Evolutionary conservation across 2,329 filamentous ascomycete species (phyloP).

Genomic region (Bipolaris victoriae): DNA sequence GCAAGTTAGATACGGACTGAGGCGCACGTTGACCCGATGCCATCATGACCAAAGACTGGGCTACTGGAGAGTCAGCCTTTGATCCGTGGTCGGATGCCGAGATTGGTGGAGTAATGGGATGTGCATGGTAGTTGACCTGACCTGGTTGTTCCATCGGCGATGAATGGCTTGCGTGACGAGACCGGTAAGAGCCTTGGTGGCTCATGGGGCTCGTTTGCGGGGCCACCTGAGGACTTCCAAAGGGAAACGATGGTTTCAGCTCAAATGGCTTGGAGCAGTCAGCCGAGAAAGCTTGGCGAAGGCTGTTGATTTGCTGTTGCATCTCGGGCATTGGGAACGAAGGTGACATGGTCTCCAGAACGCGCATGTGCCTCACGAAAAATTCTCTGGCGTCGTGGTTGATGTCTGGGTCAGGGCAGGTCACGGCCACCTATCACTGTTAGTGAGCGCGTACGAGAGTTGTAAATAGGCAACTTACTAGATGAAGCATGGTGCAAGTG

Average conservation of each 20-base stretch:
- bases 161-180: slow-evolving; percentile 56
- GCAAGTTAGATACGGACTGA: slow-evolving; percentile 60
- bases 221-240: slow-evolving; percentile 75
- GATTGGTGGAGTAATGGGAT: slow-evolving; percentile 81
- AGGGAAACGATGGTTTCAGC: slow-evolving; percentile 84
- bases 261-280: slow-evolving; percentile 85
- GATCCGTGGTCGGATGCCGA: slow-evolving; percentile 74
- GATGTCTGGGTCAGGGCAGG: slow-evolving; percentile 88
- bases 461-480: slow-evolving; percentile 67
- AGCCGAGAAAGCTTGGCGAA: slow-evolving; percentile 89
- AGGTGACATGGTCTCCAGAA: slow-evolving; percentile 82
- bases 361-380: slow-evolving; percentile 92
- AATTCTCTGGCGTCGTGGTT: slow-evolving; percentile 85
- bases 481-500: slow-evolving; percentile 88
- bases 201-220: slow-evolving; percentile 66
- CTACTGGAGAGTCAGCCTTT: slow-evolving; percentile 77
- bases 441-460: slow-evolving; percentile 8
- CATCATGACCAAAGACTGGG: slow-evolving; percentile 76
- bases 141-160: slow-evolving; percentile 59
- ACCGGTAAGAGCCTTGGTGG: slow-evolving; percentile 55
- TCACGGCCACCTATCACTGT: slow-evolving; percentile 77
- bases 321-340: slow-evolving; percentile 90
- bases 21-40: slow-evolving; percentile 60
- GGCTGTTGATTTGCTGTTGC: slow-evolving; percentile 84
- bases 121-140: slow-evolving; percentile 69